phyloP scores from a whole-genome alignment of 148 eudicot genomes.

The Silene conica region DNA sequence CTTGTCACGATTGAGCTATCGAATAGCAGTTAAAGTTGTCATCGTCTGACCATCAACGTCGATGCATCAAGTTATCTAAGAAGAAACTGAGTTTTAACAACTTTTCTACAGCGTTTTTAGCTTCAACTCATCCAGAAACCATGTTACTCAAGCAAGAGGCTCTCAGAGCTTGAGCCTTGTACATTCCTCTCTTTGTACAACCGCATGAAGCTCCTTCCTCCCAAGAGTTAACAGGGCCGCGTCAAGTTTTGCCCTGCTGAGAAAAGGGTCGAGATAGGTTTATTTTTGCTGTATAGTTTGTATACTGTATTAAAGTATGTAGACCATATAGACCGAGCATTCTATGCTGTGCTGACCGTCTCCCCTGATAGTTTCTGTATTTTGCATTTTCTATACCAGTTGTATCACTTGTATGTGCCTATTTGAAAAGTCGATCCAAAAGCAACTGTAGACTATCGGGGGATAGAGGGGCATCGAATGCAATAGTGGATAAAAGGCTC shows the following conservation, averaged over 20 bases:
- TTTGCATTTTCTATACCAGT: no score
- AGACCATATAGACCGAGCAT: background rate
- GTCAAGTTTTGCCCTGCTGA: background rate
- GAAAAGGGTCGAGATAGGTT: background rate
- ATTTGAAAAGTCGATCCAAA: no score
- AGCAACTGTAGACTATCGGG: no score
- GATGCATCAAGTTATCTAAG: no score
- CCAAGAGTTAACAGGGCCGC: background rate
- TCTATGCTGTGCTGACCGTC: background rate
- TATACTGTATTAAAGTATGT: background rate
- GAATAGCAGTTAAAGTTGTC: no score
- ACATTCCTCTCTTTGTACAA: background rate
- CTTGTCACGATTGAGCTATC: no score
- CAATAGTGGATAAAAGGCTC: no score
- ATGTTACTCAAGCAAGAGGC: background rate
- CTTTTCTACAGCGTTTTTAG: background rate
- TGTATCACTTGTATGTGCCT: no score
- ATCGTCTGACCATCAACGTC: no score
- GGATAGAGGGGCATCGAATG: no score
- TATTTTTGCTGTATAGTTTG: background rate
- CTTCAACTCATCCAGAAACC: background rate
- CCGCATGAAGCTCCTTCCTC: background rate
- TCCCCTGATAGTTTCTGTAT: background rate
- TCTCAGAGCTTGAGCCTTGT: background rate
- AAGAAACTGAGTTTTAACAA: no score